A percentile compares a stretch with the other conserved stretches of the same genome.
Evolutionary conservation across 2,329 filamentous ascomycete genomes (phyloP).

Genomic region (Alternaria triticimaculans): DNA sequence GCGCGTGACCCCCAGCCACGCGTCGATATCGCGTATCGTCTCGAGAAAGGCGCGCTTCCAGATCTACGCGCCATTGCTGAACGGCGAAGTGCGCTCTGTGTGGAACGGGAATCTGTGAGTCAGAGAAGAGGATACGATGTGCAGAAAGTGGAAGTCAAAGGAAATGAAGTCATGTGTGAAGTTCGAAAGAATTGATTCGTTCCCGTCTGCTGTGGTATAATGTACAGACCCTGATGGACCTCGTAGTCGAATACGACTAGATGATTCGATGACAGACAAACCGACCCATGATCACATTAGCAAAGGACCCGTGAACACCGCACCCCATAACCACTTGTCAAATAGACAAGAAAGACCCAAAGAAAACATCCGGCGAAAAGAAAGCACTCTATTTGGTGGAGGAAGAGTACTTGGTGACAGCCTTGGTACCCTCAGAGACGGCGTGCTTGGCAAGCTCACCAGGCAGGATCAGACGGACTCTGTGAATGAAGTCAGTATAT

Average conservation of each 20-base stretch:
- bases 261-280: constrained; percentile 50
- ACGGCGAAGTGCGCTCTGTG: not conserved
- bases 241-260: constrained; percentile 48
- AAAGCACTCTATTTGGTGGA: constrained; percentile 86
- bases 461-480: constrained; percentile 93
- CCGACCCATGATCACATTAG: constrained; percentile 62
- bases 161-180: constrained; percentile 27
- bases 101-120: not conserved
- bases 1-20: not conserved
- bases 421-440: constrained; percentile 99
- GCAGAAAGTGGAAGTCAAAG: constrained; percentile 1
- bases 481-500: constrained; percentile 46
- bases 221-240: constrained; percentile 51
- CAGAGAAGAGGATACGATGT: not conserved
- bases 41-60: not conserved
- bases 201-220: constrained; percentile 51
- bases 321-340: constrained; percentile 54
- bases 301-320: constrained; percentile 54
- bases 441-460: constrained; percentile 99
- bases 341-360: constrained; percentile 61
- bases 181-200: constrained; percentile 50
- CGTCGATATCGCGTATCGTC: not conserved
- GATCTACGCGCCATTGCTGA: not conserved
- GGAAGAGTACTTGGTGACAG: constrained; percentile 99
- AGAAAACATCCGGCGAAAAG: constrained; percentile 52